A percentile compares a stretch with the other conserved stretches of the same genome.
These are phyloP conservation scores for Trichophyton simii DNA, from an alignment of 2,329 filamentous ascomycete species.

Conservation along the genomic window DNA sequence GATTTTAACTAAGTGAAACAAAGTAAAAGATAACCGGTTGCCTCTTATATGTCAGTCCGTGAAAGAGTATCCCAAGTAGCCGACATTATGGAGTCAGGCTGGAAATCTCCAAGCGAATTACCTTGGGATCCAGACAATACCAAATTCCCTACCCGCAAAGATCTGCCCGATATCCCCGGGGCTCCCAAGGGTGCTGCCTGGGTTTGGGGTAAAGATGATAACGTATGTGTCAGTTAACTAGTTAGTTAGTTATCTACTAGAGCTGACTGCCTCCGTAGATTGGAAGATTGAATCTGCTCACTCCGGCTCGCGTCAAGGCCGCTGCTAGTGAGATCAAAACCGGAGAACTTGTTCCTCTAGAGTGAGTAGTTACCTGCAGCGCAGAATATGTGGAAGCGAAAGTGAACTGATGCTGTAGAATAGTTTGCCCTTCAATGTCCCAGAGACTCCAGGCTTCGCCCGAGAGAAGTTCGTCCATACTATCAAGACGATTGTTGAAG, in stretches of 20 bases:
- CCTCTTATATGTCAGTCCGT: neutral
- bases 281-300: constrained; percentile 44
- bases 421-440: constrained; percentile 42
- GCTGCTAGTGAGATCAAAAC: constrained; percentile 43
- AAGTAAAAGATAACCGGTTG: too few relatives aligned
- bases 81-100: constrained; percentile 14
- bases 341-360: constrained; percentile 44
- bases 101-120: constrained; percentile 21
- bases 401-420: neutral
- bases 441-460: constrained; percentile 41
- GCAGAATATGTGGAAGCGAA: neutral
- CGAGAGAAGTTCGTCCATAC: constrained; percentile 43
- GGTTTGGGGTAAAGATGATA: constrained; percentile 48
- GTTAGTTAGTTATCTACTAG: too few relatives aligned
- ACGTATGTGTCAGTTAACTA: constrained; percentile 21
- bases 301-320: constrained; percentile 41
- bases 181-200: constrained; percentile 46
- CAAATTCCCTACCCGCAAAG: constrained; percentile 41
- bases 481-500: constrained; percentile 35
- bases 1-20: too few relatives aligned
- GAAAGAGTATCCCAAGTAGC: constrained; percentile 11
- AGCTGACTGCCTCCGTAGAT: constrained; percentile 13
- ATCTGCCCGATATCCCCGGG: constrained; percentile 40
- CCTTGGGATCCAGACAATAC: constrained; percentile 44
- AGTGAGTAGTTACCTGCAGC: constrained; percentile 27